Evolutionary conservation across 2,329 filamentous ascomycete genomes (phyloP).

Genomic region (Aspergillus japonicus): DNA sequence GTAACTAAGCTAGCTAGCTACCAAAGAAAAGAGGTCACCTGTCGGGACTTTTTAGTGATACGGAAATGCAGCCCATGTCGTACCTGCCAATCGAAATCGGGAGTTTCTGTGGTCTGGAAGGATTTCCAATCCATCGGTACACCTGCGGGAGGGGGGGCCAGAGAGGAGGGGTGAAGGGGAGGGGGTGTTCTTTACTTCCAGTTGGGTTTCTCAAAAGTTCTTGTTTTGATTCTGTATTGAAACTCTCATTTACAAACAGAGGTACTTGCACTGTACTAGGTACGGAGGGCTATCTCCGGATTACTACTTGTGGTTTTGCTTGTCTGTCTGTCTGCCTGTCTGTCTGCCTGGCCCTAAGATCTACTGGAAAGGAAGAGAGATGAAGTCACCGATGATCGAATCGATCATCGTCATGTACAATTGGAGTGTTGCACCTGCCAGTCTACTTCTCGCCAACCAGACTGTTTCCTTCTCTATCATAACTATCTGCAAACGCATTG

Average conservation of each 20-base stretch:
- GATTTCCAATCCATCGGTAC: not conserved
- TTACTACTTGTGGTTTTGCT: not conserved
- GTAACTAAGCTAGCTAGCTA: too few species aligned
- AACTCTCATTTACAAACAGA: slow-evolving; percentile 2
- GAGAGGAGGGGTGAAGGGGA: too few species aligned
- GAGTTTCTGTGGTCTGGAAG: not conserved
- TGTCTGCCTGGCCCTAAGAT: not conserved
- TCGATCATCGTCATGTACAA: not conserved
- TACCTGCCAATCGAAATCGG: not conserved
- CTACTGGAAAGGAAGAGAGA: not conserved
- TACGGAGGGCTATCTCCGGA: not conserved
- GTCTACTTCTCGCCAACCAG: not conserved
- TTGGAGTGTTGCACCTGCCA: slow-evolving; percentile 1
- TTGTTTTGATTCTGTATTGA: slow-evolving; percentile 1
- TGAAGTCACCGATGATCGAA: not conserved
- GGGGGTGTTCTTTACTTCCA: not conserved
- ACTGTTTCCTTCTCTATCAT: not conserved
- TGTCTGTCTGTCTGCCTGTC: not conserved
- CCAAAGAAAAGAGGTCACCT: not conserved
- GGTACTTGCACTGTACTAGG: slow-evolving; percentile 5
- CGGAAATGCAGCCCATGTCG: not conserved
- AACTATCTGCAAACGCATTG: not conserved
- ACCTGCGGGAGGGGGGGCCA: not conserved
- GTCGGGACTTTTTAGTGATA: not conserved
- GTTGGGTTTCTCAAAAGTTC: not conserved